Evolutionary conservation across 371 early-diverging fungal genomes (phyloP).

Genomic region (Massospora cicadina): DNA sequence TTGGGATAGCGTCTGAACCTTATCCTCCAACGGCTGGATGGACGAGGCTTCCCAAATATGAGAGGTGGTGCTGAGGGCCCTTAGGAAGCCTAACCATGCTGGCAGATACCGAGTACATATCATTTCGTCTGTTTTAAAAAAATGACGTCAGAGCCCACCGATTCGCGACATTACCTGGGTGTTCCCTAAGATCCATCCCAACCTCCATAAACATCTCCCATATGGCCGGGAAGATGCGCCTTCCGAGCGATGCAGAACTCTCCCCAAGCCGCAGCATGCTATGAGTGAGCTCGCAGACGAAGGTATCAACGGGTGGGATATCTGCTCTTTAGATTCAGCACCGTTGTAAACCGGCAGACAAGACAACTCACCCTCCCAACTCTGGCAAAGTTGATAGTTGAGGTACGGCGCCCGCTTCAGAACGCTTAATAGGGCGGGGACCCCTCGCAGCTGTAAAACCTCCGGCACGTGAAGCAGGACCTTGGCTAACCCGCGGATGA

Average conservation of each 20-base stretch:
- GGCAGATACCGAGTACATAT: slow-evolving; percentile 1
- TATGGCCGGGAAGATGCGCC: background rate
- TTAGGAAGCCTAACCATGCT: slow-evolving; percentile 6
- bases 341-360: background rate
- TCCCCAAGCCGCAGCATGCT: background rate
- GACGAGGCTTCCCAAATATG: background rate
- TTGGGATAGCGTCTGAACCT: background rate
- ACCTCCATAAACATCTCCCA: slow-evolving; percentile 10
- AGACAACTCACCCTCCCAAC: background rate
- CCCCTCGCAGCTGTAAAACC: background rate
- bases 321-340: background rate
- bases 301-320: slow-evolving; percentile 8
- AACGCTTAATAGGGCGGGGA: background rate
- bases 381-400: slow-evolving; percentile 3
- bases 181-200: background rate
- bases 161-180: background rate
- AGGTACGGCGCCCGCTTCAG: background rate
- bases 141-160: too few species aligned
- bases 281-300: background rate
- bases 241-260: background rate
- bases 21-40: background rate
- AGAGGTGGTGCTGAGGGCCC: background rate
- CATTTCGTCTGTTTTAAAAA: background rate
- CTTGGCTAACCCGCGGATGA: slow-evolving; percentile 2
- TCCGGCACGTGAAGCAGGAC: background rate